Evolutionary conservation across 352 stramenopile species (phyloP).

Genomic region (Pythium insidiosum): DNA sequence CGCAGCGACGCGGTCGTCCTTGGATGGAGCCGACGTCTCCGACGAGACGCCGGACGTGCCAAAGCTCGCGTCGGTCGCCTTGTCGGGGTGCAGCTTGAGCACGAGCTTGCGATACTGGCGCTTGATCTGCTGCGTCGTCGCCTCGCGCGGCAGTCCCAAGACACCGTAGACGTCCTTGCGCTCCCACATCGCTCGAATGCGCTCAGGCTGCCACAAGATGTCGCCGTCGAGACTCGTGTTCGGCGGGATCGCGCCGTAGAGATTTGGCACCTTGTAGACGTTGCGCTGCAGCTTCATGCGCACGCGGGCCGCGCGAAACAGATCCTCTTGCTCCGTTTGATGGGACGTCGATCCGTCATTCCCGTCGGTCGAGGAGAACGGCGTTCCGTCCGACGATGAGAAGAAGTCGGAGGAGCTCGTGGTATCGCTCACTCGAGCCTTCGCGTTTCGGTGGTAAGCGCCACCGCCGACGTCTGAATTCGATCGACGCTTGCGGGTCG

Average conservation of each 20-base stretch:
- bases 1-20: slow-evolving; percentile 55
- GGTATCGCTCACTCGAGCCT: not conserved
- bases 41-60: slow-evolving; percentile 1
- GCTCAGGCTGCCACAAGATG: slow-evolving; percentile 67
- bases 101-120: slow-evolving; percentile 80
- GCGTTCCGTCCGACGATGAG: slow-evolving; percentile 7
- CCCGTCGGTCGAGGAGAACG: slow-evolving; percentile 13
- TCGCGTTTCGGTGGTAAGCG: too few relatives aligned
- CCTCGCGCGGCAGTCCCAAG: slow-evolving; percentile 54
- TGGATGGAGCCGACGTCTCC: slow-evolving; percentile 8
- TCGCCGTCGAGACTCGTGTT: slow-evolving; percentile 46
- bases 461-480: slow-evolving; percentile 22
- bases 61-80: slow-evolving; percentile 24
- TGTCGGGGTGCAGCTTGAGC: slow-evolving; percentile 79
- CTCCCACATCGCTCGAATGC: slow-evolving; percentile 76
- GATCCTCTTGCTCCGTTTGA: slow-evolving; percentile 68
- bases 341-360: slow-evolving; percentile 13
- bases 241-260: slow-evolving; percentile 18
- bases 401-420: slow-evolving; percentile 10
- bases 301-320: slow-evolving; percentile 64
- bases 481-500: slow-evolving; percentile 15
- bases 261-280: slow-evolving; percentile 22
- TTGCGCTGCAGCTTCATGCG: slow-evolving; percentile 75
- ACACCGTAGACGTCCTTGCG: slow-evolving; percentile 72
- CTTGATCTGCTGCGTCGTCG: slow-evolving; percentile 65